Conservation (phyloP, 169 alveolate species). For the Cryptosporidium xiaoi region DNA sequence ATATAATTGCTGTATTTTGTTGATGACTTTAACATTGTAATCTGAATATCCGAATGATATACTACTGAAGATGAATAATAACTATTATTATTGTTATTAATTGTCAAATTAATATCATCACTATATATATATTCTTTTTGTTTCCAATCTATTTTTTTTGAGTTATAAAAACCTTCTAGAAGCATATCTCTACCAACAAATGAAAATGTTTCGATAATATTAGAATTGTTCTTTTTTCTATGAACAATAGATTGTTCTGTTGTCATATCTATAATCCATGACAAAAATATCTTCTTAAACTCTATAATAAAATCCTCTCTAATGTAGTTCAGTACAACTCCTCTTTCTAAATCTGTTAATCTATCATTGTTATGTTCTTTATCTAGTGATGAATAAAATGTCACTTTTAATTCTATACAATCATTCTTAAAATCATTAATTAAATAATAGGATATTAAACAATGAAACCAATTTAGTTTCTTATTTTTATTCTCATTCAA, state of each 20-base stretch:
- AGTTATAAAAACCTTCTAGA: conserved; percentile 24
- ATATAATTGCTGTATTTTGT: conserved; percentile 19
- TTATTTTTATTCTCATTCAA: background rate
- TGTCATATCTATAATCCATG: conserved; percentile 52
- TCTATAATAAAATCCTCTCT: conserved; percentile 12
- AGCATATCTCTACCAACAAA: conserved; percentile 40
- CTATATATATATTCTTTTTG: background rate
- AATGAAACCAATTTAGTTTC: conserved; percentile 25
- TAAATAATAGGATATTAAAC: conserved; percentile 3
- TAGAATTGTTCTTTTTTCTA: background rate
- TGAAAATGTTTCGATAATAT: conserved; percentile 3
- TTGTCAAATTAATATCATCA: background rate
- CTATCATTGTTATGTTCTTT: conserved; percentile 27
- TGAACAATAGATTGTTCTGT: conserved; percentile 54
- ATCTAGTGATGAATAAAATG: conserved; percentile 19
- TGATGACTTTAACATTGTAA: conserved; percentile 15
- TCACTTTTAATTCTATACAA: conserved; percentile 21
- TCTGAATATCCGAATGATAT: conserved; percentile 18
- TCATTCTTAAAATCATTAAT: conserved; percentile 1
- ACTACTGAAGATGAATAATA: conserved; percentile 21
- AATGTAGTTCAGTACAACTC: background rate
- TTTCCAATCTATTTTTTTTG: conserved; percentile 24
- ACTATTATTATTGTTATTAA: background rate
- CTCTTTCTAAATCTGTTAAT: background rate
- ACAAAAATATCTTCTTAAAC: background rate